Percentiles rank a stretch among this genome's conserved stretches.
phyloP scores from a whole-genome alignment of 305 asterid genomes.

The Solanum aculeatissimum region DNA sequence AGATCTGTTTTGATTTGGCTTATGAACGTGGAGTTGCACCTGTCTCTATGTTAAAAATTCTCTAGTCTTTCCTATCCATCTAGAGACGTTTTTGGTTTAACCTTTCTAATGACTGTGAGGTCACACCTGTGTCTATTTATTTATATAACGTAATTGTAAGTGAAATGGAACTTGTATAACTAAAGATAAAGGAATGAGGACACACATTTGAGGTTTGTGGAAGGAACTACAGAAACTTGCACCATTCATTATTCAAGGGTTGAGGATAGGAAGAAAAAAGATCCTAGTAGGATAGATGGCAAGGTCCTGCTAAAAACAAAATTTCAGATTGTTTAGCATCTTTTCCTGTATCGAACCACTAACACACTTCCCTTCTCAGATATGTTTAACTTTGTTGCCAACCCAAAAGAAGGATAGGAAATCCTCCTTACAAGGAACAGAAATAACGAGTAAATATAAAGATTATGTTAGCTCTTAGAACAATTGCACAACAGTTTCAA shows the following conservation, averaged over 20 bases:
- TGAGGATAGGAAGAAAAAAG: not conserved
- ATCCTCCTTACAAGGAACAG: not conserved
- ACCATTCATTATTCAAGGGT: not conserved
- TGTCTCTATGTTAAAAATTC: too few relatives aligned
- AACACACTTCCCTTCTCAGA: not conserved
- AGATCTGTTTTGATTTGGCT: too few relatives aligned
- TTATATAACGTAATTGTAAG: not conserved
- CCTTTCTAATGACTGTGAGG: not conserved
- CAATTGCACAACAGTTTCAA: not conserved
- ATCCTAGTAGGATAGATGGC: not conserved
- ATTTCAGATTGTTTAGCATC: not conserved
- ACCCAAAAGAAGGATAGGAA: not conserved
- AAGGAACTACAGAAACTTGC: not conserved
- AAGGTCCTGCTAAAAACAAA: not conserved
- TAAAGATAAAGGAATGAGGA: not conserved
- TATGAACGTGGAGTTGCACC: too few relatives aligned
- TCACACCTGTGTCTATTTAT: not conserved
- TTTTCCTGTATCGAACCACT: not conserved
- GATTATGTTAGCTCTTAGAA: not conserved
- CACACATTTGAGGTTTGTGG: not conserved
- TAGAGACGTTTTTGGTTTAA: not conserved
- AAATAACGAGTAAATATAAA: not conserved
- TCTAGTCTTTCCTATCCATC: not conserved
- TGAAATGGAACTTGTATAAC: not conserved
- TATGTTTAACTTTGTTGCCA: not conserved